Conservation (phyloP, 768 basidiomycete genomes). For the Tricholoma furcatifolium region DNA sequence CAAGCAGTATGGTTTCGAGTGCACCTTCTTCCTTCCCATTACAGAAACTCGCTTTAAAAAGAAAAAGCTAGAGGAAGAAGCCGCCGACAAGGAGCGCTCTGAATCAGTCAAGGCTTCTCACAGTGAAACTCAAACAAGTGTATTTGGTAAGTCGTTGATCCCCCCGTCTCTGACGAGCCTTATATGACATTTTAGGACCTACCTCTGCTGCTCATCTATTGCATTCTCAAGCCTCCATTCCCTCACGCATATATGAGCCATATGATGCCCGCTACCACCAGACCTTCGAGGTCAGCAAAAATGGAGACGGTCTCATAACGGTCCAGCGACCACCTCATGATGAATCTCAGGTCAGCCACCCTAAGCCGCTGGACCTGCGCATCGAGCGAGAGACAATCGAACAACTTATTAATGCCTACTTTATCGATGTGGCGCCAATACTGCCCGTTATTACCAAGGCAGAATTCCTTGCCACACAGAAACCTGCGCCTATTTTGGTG, state of each 20-base stretch:
- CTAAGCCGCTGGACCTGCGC: constrained; percentile 67
- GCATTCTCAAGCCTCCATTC: constrained; percentile 86
- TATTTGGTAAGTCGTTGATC: constrained; percentile 50
- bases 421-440: constrained; percentile 82
- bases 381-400: constrained; percentile 80
- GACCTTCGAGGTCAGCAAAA: constrained; percentile 80
- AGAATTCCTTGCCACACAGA: constrained; percentile 78
- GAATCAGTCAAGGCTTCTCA: constrained; percentile 42
- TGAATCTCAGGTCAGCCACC: constrained; percentile 52
- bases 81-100: constrained; percentile 37
- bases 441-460: constrained; percentile 86
- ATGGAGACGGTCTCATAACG: constrained; percentile 86
- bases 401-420: constrained; percentile 88
- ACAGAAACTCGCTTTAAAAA: constrained; percentile 99
- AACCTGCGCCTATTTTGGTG: constrained; percentile 78
- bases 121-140: constrained; percentile 45
- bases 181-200: constrained; percentile 64
- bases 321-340: constrained; percentile 63
- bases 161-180: constrained; percentile 30
- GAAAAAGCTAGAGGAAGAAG: constrained; percentile 80
- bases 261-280: constrained; percentile 90
- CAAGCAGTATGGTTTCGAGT: constrained; percentile 90
- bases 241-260: constrained; percentile 79
- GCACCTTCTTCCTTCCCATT: constrained; percentile 97
- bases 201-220: constrained; percentile 84